Evolutionary conservation across 768 basidiomycete genomes (phyloP).

Genomic region (Polyporus arcularius): DNA sequence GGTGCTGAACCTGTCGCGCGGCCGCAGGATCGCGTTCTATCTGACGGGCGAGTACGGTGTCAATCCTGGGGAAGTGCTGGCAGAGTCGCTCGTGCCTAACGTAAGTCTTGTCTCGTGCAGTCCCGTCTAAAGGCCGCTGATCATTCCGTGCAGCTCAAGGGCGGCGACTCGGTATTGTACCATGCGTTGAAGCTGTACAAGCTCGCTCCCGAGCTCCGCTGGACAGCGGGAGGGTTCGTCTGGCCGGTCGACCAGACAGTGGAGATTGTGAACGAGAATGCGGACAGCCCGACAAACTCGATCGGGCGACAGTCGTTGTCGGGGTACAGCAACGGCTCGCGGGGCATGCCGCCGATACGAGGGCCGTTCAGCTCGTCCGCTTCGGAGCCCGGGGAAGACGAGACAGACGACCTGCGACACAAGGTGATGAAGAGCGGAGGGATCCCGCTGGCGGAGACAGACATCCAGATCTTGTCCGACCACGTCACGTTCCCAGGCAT

Average conservation of each 20-base stretch:
- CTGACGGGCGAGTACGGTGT: conserved; percentile 67
- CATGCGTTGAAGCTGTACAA: conserved; percentile 79
- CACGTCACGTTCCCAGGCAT: conserved; percentile 40
- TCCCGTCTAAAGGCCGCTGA: background rate
- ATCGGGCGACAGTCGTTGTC: conserved; percentile 16
- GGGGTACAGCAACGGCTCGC: conserved; percentile 24
- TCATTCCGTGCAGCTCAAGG: conserved; percentile 57
- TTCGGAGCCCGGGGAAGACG: conserved; percentile 42
- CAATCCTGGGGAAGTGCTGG: conserved; percentile 67
- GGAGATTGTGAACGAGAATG: conserved; percentile 54
- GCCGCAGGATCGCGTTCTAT: conserved; percentile 73
- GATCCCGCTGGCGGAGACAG: conserved; percentile 59
- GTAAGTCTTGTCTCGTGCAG: conserved; percentile 43
- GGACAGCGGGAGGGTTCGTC: conserved; percentile 81
- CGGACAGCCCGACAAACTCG: conserved; percentile 26
- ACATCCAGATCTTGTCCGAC: conserved; percentile 63
- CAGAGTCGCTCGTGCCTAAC: conserved; percentile 68
- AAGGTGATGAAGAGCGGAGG: conserved; percentile 72
- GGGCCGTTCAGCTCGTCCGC: conserved; percentile 47
- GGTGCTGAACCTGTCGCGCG: conserved; percentile 70
- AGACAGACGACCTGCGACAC: conserved; percentile 43
- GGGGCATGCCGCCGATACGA: conserved; percentile 39
- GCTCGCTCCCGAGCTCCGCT: conserved; percentile 71
- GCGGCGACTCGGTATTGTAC: conserved; percentile 73
- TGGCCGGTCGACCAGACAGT: conserved; percentile 76